phyloP scores from a whole-genome alignment of 148 eudicot species.

The Selenicereus undatus region DNA sequence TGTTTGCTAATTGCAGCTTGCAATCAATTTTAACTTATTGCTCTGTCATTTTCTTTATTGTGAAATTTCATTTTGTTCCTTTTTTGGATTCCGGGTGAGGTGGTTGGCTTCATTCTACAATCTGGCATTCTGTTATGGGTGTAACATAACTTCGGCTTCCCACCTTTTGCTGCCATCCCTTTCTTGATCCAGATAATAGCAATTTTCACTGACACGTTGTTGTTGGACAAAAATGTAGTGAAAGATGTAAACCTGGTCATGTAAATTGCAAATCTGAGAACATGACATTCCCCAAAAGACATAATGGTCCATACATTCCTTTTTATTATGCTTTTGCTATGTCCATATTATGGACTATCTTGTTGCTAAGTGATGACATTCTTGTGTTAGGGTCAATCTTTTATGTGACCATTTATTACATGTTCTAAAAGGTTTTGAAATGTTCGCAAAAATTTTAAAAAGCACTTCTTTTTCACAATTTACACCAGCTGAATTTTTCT shows the following conservation, averaged over 20 bases:
- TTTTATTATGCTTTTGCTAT: background rate
- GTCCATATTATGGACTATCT: background rate
- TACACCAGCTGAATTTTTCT: background rate
- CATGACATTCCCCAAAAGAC: background rate
- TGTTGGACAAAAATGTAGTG: background rate
- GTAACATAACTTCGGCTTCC: background rate
- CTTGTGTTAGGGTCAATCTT: background rate
- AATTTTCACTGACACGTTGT: background rate
- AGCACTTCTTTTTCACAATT: background rate
- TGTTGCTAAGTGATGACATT: background rate
- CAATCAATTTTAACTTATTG: background rate
- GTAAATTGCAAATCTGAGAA: background rate
- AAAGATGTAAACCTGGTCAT: background rate
- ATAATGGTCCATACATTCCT: background rate
- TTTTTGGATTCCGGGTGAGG: background rate
- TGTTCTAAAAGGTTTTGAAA: background rate
- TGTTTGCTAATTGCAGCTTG: background rate
- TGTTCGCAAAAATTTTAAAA: background rate
- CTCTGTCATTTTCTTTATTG: background rate
- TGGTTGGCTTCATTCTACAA: background rate
- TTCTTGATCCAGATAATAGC: background rate
- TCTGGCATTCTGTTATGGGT: background rate
- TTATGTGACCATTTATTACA: background rate
- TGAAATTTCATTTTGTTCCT: background rate
- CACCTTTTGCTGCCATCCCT: background rate